A percentile compares a stretch with the other conserved stretches of the same genome.
phyloP scores from a whole-genome alignment of 805 yeast species.

The Pichia nakasei region DNA sequence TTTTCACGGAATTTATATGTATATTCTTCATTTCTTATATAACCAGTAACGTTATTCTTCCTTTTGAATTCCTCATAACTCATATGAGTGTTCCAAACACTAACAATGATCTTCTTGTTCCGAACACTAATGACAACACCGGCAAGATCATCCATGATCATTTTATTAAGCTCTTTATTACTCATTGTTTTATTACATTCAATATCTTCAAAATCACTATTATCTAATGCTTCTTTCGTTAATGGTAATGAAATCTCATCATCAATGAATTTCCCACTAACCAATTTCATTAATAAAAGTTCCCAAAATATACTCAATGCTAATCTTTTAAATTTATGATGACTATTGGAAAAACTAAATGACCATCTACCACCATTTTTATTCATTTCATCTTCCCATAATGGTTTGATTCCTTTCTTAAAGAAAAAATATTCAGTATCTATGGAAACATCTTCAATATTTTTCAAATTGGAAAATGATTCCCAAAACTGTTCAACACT shows the following conservation, averaged over 20 bases:
- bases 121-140: constrained; percentile 55
- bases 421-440: constrained; percentile 51
- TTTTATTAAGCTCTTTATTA: constrained; percentile 4
- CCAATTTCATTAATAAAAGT: constrained; percentile 40
- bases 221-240: not conserved
- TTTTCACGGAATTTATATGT: not conserved
- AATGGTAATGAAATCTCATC: not conserved
- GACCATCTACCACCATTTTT: constrained; percentile 57
- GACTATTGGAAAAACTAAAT: constrained; percentile 21
- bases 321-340: constrained; percentile 11
- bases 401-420: constrained; percentile 51
- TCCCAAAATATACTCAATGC: constrained; percentile 43
- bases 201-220: constrained; percentile 5
- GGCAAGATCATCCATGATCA: constrained; percentile 41
- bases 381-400: constrained; percentile 61
- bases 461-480: constrained; percentile 32
- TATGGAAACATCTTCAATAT: constrained; percentile 30
- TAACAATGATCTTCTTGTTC: constrained; percentile 48
- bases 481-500: constrained; percentile 48
- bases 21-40: constrained; percentile 3
- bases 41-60: not conserved
- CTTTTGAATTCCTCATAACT: constrained; percentile 5
- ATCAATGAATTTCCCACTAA: constrained; percentile 39
- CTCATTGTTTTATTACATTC: not conserved
- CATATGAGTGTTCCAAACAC: constrained; percentile 51